phyloP scores from a whole-genome alignment of 257 asterid genomes.

The Plantago major region DNA sequence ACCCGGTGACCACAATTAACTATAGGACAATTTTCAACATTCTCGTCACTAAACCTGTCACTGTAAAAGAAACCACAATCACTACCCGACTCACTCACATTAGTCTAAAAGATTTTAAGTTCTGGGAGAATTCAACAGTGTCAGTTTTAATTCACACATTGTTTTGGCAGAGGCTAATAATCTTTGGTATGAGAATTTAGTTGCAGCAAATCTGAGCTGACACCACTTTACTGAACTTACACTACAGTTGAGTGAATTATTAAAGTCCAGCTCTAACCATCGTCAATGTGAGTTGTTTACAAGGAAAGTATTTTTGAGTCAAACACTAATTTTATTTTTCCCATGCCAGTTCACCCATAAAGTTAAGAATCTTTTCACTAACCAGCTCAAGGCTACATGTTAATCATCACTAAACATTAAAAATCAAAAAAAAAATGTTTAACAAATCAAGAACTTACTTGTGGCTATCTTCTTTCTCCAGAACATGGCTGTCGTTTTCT shows the following conservation, averaged over 20 bases:
- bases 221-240: background rate
- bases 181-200: background rate
- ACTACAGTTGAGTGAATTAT: too few species aligned
- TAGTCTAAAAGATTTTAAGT: too few species aligned
- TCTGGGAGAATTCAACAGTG: too few species aligned
- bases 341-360: slow-evolving; percentile 2
- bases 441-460: background rate
- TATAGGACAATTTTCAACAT: too few species aligned
- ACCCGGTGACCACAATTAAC: too few species aligned
- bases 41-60: too few species aligned
- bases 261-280: slow-evolving; percentile 4
- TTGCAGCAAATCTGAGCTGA: background rate
- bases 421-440: background rate
- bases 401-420: background rate
- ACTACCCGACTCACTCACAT: too few species aligned
- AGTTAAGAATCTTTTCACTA: slow-evolving; percentile 9
- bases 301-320: background rate
- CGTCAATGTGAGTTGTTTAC: background rate
- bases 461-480: background rate
- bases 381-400: slow-evolving; percentile 8
- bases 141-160: too few species aligned
- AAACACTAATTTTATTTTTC: background rate
- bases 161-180: too few species aligned
- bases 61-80: too few species aligned
- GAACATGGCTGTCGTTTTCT: slow-evolving; percentile 23